A percentile compares a stretch with the other conserved stretches of the same genome.
These are phyloP conservation scores for Emergomyces africanus DNA, from an alignment of 2,329 filamentous ascomycete species.

Conservation along the genomic window DNA sequence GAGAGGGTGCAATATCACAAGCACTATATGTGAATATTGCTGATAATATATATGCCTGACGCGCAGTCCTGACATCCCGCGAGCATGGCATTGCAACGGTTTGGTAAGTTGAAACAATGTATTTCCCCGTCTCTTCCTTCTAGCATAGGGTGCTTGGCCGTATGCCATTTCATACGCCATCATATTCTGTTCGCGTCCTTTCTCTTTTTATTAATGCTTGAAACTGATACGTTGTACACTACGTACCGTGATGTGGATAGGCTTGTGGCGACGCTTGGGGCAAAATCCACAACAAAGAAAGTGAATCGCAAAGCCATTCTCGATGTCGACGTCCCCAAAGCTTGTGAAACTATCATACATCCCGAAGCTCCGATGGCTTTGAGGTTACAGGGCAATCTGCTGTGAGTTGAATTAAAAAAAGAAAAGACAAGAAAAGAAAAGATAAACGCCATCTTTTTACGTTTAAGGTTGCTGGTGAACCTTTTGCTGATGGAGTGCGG, in stretches of 20 bases:
- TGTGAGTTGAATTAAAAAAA: slow-evolving; percentile 37
- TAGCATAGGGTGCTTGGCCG: neutral
- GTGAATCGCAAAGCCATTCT: slow-evolving; percentile 78
- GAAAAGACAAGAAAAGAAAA: neutral
- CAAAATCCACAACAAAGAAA: slow-evolving; percentile 56
- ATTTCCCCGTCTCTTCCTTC: neutral
- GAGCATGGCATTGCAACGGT: slow-evolving; percentile 91
- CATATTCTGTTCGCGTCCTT: neutral
- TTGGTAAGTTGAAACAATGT: slow-evolving; percentile 48
- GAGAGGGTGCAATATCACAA: neutral
- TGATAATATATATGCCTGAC: neutral
- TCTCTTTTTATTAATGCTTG: neutral
- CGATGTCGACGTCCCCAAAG: slow-evolving; percentile 72
- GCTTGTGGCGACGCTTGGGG: slow-evolving; percentile 81
- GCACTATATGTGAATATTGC: neutral
- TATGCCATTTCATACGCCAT: neutral
- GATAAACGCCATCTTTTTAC: neutral
- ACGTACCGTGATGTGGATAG: slow-evolving; percentile 35
- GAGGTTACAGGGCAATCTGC: slow-evolving; percentile 74
- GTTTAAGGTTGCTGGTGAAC: neutral
- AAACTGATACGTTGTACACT: neutral
- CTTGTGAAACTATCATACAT: slow-evolving; percentile 76
- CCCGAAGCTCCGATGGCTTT: slow-evolving; percentile 80
- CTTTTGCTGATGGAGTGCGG: slow-evolving; percentile 9
- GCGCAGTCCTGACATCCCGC: slow-evolving; percentile 60